Percentiles rank a stretch among this genome's conserved stretches.
Conservation (phyloP, 2,329 filamentous ascomycete species). For the Pseudocercospora musae region DNA sequence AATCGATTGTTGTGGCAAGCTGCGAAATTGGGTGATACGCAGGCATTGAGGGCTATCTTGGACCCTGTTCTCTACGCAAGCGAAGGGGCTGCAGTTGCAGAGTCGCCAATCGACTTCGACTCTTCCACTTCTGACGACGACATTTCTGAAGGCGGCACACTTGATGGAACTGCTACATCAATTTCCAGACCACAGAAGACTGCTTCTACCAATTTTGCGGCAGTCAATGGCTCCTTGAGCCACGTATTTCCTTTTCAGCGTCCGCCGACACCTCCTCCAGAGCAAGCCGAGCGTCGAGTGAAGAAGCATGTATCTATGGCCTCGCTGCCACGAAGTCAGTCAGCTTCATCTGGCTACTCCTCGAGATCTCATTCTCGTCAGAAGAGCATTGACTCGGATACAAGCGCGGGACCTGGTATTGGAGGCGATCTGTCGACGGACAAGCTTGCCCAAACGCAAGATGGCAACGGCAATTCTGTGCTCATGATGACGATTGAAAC, state of each 20-base stretch:
- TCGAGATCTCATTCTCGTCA: slow-evolving; percentile 67
- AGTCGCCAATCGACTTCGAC: slow-evolving; percentile 19
- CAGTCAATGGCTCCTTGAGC: slow-evolving; percentile 53
- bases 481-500: slow-evolving; percentile 56
- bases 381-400: slow-evolving; percentile 70
- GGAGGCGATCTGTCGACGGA: slow-evolving; percentile 87
- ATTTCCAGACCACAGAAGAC: not conserved
- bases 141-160: slow-evolving; percentile 21
- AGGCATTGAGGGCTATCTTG: slow-evolving; percentile 73
- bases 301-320: slow-evolving; percentile 86
- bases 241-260: slow-evolving; percentile 92
- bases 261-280: slow-evolving; percentile 49
- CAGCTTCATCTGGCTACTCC: slow-evolving; percentile 79
- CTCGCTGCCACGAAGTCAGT: slow-evolving; percentile 68
- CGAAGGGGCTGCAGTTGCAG: slow-evolving; percentile 18
- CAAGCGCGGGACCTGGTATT: slow-evolving; percentile 55
- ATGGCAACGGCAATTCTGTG: slow-evolving; percentile 72
- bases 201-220: slow-evolving; percentile 29
- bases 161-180: slow-evolving; percentile 7
- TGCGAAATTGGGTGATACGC: slow-evolving; percentile 70
- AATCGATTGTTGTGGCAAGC: slow-evolving; percentile 90
- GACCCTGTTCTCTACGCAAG: slow-evolving; percentile 52
- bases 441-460: slow-evolving; percentile 68
- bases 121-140: slow-evolving; percentile 15
- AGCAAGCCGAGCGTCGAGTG: slow-evolving; percentile 50